phyloP scores from a whole-genome alignment of 2,329 filamentous ascomycete genomes.

The Meredithiella fracta region DNA sequence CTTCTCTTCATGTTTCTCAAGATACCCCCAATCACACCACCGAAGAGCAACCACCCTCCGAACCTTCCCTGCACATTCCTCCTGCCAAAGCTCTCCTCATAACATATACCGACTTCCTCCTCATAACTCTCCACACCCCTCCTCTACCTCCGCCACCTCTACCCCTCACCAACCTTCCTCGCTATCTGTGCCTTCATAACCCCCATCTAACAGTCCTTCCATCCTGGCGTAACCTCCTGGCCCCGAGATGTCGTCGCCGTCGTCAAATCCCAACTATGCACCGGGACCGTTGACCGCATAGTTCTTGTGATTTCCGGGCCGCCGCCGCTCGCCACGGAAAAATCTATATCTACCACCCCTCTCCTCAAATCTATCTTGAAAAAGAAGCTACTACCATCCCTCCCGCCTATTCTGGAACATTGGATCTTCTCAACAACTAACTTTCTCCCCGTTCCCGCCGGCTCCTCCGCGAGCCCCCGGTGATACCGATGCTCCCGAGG shows the following conservation, averaged over 20 bases:
- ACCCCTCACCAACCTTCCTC: constrained; percentile 63
- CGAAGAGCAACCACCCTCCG: no score
- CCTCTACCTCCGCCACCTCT: constrained; percentile 65
- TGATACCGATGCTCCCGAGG: constrained; percentile 15
- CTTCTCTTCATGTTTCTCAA: neutral
- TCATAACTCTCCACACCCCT: constrained; percentile 72
- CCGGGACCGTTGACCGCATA: constrained; percentile 31
- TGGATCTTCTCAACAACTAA: constrained; percentile 12
- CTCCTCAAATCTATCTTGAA: constrained; percentile 2
- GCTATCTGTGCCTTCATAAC: constrained; percentile 68
- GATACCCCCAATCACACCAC: no score
- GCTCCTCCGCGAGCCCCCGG: constrained; percentile 13
- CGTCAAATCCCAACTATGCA: constrained; percentile 51
- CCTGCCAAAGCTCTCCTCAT: constrained; percentile 42
- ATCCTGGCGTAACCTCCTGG: constrained; percentile 75
- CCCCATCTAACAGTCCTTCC: constrained; percentile 68
- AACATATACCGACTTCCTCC: constrained; percentile 65
- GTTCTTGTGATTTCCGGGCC: constrained; percentile 31
- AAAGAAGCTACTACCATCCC: constrained; percentile 2
- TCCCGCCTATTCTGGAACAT: constrained; percentile 17
- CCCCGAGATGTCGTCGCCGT: constrained; percentile 65
- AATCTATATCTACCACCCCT: neutral
- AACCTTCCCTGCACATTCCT: constrained; percentile 17
- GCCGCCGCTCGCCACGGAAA: constrained; percentile 16
- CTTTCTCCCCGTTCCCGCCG: constrained; percentile 9